phyloP scores from a whole-genome alignment of 2,329 filamentous ascomycete genomes.

The Fusarium falciforme region DNA sequence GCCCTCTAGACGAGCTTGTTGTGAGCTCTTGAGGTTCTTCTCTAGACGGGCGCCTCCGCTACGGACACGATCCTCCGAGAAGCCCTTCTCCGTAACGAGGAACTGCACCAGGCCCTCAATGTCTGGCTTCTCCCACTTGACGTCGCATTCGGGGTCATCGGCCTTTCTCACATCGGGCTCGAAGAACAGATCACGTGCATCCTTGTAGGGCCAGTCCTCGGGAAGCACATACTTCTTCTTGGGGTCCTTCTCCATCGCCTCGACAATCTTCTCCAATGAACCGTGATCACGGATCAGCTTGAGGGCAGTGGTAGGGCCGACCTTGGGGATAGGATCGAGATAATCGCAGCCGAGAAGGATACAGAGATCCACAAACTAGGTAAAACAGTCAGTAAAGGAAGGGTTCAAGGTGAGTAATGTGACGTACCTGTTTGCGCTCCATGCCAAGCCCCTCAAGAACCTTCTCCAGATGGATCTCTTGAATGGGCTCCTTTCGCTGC shows the following conservation, averaged over 20 bases:
- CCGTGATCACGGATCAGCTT: conserved; percentile 95
- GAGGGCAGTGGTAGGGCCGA: conserved; percentile 90
- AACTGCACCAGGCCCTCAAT: conserved; percentile 90
- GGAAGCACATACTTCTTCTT: conserved; percentile 87
- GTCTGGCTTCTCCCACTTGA: conserved; percentile 97
- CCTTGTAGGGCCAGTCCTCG: conserved; percentile 96
- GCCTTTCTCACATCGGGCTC: conserved; percentile 88
- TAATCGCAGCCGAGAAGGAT: conserved; percentile 98
- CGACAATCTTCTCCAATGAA: conserved; percentile 86
- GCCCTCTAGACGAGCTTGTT: conserved; percentile 91
- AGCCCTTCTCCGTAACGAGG: conserved; percentile 93
- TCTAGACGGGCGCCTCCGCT: conserved; percentile 80
- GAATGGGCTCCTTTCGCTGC: conserved; percentile 96
- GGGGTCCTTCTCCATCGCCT: conserved; percentile 78
- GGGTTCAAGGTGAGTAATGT: not conserved
- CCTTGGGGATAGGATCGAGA: conserved; percentile 93
- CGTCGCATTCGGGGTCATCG: conserved; percentile 89
- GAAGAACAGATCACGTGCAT: conserved; percentile 92
- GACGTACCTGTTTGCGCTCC: conserved; percentile 81
- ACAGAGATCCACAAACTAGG: conserved; percentile 94
- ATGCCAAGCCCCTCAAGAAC: conserved; percentile 89
- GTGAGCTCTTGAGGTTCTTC: conserved; percentile 91
- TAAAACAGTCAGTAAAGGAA: conserved; percentile 14
- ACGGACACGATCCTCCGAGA: conserved; percentile 93
- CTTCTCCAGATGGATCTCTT: conserved; percentile 90